Evolutionary conservation across 371 early-diverging fungal species (phyloP).

Genomic region (Mortierella sp.): DNA sequence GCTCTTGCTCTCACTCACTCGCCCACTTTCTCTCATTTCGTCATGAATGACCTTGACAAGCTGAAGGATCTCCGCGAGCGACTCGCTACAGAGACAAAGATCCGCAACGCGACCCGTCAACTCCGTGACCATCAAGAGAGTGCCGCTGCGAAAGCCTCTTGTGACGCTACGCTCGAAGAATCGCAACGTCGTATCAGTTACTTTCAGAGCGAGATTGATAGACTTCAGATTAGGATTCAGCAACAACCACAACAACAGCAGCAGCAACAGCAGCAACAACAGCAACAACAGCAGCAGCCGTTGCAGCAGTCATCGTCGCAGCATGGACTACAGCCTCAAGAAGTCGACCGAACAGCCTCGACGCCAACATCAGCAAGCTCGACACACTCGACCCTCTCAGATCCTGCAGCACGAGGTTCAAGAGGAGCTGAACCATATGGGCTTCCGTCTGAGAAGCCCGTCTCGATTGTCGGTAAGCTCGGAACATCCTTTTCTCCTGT

Average conservation of each 20-base stretch:
- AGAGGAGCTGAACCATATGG: no score
- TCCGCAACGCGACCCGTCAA: conserved; percentile 44
- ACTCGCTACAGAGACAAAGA: conserved; percentile 44
- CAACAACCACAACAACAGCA: neutral
- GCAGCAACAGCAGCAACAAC: no score
- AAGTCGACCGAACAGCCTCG: no score
- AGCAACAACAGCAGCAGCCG: no score
- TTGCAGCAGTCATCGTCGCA: no score
- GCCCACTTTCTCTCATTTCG: neutral
- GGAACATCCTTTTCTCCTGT: no score
- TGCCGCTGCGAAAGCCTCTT: conserved; percentile 60
- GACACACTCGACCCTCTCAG: no score
- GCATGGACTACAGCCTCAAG: no score
- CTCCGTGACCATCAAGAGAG: conserved; percentile 49
- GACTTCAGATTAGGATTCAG: conserved; percentile 43
- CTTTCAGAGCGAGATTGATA: conserved; percentile 74
- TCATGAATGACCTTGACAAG: conserved; percentile 47
- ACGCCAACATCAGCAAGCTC: no score
- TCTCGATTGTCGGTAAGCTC: no score
- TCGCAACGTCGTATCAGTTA: conserved; percentile 83
- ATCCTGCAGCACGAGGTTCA: no score
- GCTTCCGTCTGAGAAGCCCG: no score
- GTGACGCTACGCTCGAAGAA: conserved; percentile 80
- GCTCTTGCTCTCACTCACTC: neutral
- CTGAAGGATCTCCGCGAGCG: conserved; percentile 49